Evolutionary conservation across 139 green algal species (phyloP).

Genomic region (Protoeuglena noctilucae): DNA sequence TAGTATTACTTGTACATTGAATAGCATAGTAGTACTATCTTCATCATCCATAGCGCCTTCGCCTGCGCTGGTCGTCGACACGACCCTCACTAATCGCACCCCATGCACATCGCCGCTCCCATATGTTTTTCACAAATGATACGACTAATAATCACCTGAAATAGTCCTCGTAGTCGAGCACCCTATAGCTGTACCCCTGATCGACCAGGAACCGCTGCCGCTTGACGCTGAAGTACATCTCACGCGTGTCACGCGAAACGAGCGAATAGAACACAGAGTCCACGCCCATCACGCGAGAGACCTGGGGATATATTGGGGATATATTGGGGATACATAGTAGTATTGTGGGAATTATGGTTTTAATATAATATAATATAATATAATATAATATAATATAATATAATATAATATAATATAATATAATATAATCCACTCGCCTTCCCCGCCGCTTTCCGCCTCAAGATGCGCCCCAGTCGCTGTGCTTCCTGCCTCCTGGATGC

Average conservation of each 20-base stretch:
- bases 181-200: constrained; percentile 96
- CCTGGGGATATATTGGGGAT: no score
- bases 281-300: no score
- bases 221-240: constrained; percentile 97
- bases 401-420: no score
- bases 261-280: constrained; percentile 99
- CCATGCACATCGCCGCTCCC: no score
- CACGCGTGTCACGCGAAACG: constrained; percentile 85
- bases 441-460: constrained; percentile 27
- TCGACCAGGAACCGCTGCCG: constrained; percentile 98
- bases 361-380: constrained; percentile 9
- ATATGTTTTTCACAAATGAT: no score
- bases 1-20: no score
- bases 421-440: not conserved
- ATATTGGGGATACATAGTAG: no score
- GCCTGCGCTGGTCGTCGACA: no score
- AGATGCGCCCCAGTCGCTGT: constrained; percentile 90
- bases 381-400: constrained; percentile 11
- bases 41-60: no score
- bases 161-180: constrained; percentile 15
- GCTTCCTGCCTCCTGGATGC: constrained; percentile 85
- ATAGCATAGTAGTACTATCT: no score
- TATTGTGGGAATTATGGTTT: no score
- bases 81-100: no score
- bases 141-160: not conserved